phyloP scores from a whole-genome alignment of 768 basidiomycete genomes.

The Heimioporus sp. region DNA sequence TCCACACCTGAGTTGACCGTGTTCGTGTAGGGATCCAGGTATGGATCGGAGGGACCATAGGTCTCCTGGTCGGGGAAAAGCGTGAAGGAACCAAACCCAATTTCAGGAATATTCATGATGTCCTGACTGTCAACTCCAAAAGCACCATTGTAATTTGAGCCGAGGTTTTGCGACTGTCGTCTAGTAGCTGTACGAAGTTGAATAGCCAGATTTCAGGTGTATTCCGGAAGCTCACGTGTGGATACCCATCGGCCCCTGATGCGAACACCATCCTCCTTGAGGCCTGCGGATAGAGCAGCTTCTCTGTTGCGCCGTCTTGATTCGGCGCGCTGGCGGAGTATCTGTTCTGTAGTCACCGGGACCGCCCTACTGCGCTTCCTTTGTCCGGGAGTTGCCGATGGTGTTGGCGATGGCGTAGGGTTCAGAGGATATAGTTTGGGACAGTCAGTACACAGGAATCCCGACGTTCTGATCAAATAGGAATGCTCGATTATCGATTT shows the following conservation, averaged over 20 bases:
- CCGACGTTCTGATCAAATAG: conserved; percentile 41
- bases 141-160: conserved; percentile 59
- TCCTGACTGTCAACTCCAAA: conserved; percentile 67
- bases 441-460: conserved; percentile 58
- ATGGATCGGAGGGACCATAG: conserved; percentile 50
- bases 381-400: conserved; percentile 41
- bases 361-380: conserved; percentile 35
- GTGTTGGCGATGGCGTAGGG: conserved; percentile 32
- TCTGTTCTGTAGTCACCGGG: conserved; percentile 44
- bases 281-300: conserved; percentile 32
- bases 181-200: conserved; percentile 38
- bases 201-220: not conserved
- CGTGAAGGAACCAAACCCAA: conserved; percentile 60
- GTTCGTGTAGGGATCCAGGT: conserved; percentile 50
- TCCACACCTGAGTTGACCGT: conserved; percentile 47
- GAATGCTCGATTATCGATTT: not conserved
- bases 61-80: conserved; percentile 67
- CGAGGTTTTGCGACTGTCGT: conserved; percentile 44
- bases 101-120: conserved; percentile 52
- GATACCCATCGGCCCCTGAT: conserved; percentile 63
- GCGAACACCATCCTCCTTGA: conserved; percentile 39
- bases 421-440: conserved; percentile 49
- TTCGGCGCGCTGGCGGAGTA: conserved; percentile 49
- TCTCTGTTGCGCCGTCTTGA: conserved; percentile 44
- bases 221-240: conserved; percentile 38